Percentiles rank a stretch among this genome's conserved stretches.
Conservation (phyloP, 768 basidiomycete genomes). For the Boletus rubroflammeus region DNA sequence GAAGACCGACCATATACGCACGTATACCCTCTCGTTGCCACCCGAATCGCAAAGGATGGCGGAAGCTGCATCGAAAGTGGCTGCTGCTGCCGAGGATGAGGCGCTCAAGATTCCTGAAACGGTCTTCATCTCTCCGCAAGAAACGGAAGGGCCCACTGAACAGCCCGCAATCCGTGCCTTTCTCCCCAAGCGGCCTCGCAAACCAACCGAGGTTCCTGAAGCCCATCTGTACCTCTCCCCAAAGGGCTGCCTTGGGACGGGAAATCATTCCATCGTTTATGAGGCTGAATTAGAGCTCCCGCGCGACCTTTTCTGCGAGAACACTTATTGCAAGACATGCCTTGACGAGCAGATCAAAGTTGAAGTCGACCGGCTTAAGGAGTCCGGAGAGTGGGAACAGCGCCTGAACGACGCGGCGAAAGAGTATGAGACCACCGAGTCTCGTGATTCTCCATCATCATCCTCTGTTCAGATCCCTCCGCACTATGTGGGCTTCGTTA, state of each 20-base stretch:
- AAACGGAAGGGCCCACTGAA: constrained; percentile 22
- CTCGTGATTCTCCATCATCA: background rate
- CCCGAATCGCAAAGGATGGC: constrained; percentile 4
- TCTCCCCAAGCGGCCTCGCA: constrained; percentile 25
- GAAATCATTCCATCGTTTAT: constrained; percentile 51
- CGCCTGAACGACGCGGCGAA: background rate
- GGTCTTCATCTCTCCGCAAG: constrained; percentile 21
- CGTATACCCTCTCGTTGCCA: constrained; percentile 29
- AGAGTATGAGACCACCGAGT: background rate
- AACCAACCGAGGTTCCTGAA: constrained; percentile 26
- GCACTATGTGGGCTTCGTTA: constrained; percentile 8
- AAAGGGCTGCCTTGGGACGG: constrained; percentile 34
- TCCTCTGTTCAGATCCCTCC: constrained; percentile 1
- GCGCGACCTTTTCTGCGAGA: constrained; percentile 35
- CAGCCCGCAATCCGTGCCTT: constrained; percentile 28
- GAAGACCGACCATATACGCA: constrained; percentile 25
- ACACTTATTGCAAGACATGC: constrained; percentile 39
- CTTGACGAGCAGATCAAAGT: constrained; percentile 30
- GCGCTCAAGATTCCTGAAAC: background rate
- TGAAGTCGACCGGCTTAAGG: constrained; percentile 11
- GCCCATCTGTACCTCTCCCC: constrained; percentile 50
- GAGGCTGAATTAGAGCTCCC: constrained; percentile 50
- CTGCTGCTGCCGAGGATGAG: constrained; percentile 5
- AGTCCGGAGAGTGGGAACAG: constrained; percentile 14
- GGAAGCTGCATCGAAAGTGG: constrained; percentile 5